phyloP scores from a whole-genome alignment of 2,329 filamentous ascomycete genomes.

The Bipolaris zeicola region DNA sequence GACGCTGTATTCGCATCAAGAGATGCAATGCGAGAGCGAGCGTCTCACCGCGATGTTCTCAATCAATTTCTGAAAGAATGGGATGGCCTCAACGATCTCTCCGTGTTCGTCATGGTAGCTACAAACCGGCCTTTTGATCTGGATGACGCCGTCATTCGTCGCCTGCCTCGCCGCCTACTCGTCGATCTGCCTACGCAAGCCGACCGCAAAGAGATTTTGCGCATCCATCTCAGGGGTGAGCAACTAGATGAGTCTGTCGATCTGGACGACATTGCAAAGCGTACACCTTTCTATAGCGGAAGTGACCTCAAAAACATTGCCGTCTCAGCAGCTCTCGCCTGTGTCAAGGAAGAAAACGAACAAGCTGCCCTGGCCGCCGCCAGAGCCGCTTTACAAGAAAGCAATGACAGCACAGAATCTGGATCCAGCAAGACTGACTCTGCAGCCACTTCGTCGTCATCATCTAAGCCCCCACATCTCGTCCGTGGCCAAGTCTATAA shows the following conservation, averaged over 20 bases:
- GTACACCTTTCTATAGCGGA: slow-evolving; percentile 79
- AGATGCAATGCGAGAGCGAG: slow-evolving; percentile 67
- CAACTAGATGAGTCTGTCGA: slow-evolving; percentile 65
- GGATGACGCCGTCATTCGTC: slow-evolving; percentile 82
- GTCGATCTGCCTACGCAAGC: slow-evolving; percentile 72
- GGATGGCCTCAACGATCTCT: slow-evolving; percentile 85
- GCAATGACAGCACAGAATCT: not conserved
- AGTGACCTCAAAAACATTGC: slow-evolving; percentile 84
- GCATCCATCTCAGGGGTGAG: slow-evolving; percentile 74
- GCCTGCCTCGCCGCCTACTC: slow-evolving; percentile 73
- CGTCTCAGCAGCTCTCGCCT: slow-evolving; percentile 78
- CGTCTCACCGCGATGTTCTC: slow-evolving; percentile 83
- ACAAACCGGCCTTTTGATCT: slow-evolving; percentile 95
- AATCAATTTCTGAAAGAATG: slow-evolving; percentile 97
- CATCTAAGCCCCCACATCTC: slow-evolving; percentile 41
- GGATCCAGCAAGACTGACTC: not conserved
- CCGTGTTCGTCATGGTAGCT: slow-evolving; percentile 96
- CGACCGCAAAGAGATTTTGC: slow-evolving; percentile 71
- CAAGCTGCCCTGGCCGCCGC: slow-evolving; percentile 37
- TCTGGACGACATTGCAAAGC: slow-evolving; percentile 65
- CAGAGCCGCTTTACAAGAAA: slow-evolving; percentile 9
- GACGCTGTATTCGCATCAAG: slow-evolving; percentile 88
- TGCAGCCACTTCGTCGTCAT: not conserved
- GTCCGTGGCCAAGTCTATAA: slow-evolving; percentile 52
- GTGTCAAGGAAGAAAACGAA: slow-evolving; percentile 74